These are phyloP conservation scores for Trichosporon coremiiforme DNA, from an alignment of 1,284 basidiomycete species.

Conservation along the genomic window DNA sequence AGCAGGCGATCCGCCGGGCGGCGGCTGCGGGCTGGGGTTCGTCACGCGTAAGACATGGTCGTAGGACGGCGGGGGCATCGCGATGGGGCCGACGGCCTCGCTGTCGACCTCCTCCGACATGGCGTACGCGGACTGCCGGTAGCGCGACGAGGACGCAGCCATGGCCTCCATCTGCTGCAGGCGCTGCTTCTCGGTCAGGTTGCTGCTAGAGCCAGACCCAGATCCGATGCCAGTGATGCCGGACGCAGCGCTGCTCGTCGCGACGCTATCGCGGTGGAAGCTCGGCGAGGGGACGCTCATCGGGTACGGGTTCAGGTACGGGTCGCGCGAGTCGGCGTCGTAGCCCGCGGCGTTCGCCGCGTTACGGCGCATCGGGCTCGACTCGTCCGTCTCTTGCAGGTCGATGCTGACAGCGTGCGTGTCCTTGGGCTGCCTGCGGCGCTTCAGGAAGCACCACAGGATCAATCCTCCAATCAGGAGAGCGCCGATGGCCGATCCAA, in stretches of 20 bases:
- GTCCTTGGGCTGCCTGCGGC: slow-evolving; percentile 5
- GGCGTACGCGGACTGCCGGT: not conserved
- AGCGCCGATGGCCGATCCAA: not conserved
- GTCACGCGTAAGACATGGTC: slow-evolving; percentile 8
- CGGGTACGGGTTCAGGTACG: slow-evolving; percentile 10
- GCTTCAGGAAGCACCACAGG: slow-evolving; percentile 7
- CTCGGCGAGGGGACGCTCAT: slow-evolving; percentile 3
- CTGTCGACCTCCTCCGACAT: slow-evolving; percentile 14
- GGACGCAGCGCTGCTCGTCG: not conserved
- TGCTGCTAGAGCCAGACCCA: not conserved
- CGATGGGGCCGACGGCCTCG: slow-evolving; percentile 3
- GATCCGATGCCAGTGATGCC: too few relatives aligned
- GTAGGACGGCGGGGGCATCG: slow-evolving; percentile 9
- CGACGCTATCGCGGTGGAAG: slow-evolving; percentile 2
- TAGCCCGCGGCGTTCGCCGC: slow-evolving; percentile 4
- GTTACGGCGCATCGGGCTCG: slow-evolving; percentile 8
- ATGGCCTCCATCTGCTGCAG: not conserved
- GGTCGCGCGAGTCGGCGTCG: slow-evolving; percentile 6
- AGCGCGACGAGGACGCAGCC: not conserved
- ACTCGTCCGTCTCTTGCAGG: slow-evolving; percentile 15
- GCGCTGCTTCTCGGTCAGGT: slow-evolving; percentile 15
- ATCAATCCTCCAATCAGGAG: not conserved
- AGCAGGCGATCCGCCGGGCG: not conserved
- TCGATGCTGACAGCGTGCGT: slow-evolving; percentile 5
- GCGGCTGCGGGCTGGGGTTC: slow-evolving; percentile 4